Evolutionary conservation across 2,329 filamentous ascomycete genomes (phyloP).

Genomic region (Aaosphaeria arxii): DNA sequence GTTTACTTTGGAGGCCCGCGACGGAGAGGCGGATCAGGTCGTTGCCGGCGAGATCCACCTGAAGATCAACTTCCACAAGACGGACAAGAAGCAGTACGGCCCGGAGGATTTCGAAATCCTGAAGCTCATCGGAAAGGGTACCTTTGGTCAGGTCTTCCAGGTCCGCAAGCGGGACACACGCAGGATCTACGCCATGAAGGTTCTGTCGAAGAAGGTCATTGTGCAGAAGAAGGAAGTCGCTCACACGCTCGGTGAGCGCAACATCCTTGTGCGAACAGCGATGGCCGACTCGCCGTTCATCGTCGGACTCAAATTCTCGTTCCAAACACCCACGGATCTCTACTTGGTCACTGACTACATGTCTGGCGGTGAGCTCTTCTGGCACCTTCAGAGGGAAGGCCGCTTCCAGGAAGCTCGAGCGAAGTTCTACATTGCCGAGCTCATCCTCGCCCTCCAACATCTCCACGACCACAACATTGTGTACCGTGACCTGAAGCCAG

Average conservation of each 20-base stretch:
- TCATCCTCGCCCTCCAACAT: conserved; percentile 92
- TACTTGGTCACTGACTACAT: conserved; percentile 99
- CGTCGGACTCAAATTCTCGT: conserved; percentile 96
- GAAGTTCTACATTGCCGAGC: conserved; percentile 98
- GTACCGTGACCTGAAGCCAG: conserved; percentile 94
- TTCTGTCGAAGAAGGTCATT: conserved; percentile 98
- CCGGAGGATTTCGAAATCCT: conserved; percentile 95
- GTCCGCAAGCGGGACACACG: conserved; percentile 95
- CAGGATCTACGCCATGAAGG: conserved; percentile 98
- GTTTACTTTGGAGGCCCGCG: conserved; percentile 78
- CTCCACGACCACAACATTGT: conserved; percentile 97
- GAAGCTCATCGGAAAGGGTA: conserved; percentile 95
- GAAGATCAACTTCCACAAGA: conserved; percentile 80
- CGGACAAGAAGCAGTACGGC: conserved; percentile 81
- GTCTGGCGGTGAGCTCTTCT: conserved; percentile 97
- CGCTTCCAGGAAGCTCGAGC: conserved; percentile 91
- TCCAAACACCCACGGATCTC: conserved; percentile 93
- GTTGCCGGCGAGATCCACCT: conserved; percentile 86
- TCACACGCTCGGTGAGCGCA: conserved; percentile 93
- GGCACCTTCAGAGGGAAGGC: conserved; percentile 96
- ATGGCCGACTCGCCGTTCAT: conserved; percentile 97
- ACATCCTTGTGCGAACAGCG: conserved; percentile 93
- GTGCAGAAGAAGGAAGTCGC: conserved; percentile 99
- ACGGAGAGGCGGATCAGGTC: conserved; percentile 67
- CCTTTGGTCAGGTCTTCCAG: conserved; percentile 97